Conservation (phyloP, 208 protist species). For the Leishmania arabica region DNA sequence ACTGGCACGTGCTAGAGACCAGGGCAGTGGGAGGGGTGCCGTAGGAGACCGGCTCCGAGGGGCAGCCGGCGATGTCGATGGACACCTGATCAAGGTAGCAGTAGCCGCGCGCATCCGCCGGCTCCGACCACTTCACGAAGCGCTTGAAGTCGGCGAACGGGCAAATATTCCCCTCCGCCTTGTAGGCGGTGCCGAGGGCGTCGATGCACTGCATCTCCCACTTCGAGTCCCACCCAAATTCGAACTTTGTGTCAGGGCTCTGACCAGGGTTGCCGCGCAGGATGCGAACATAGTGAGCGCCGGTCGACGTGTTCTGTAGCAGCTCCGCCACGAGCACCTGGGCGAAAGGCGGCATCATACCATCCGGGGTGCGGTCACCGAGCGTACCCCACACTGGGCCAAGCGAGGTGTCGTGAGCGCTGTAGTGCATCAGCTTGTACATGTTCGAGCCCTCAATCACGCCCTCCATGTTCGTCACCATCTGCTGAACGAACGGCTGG, state of each 20-base stretch:
- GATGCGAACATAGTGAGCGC: constrained; percentile 41
- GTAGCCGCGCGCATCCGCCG: constrained; percentile 37
- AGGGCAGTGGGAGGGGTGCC: constrained; percentile 14
- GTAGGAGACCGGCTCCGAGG: constrained; percentile 19
- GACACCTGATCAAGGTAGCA: constrained; percentile 54
- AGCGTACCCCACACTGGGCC: constrained; percentile 47
- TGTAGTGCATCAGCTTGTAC: constrained; percentile 71
- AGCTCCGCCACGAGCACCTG: constrained; percentile 64
- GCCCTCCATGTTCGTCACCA: constrained; percentile 45
- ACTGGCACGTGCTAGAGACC: constrained; percentile 32
- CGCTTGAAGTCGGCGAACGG: constrained; percentile 54
- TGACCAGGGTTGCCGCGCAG: constrained; percentile 51
- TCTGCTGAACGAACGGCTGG: constrained; percentile 41
- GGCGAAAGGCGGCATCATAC: constrained; percentile 66
- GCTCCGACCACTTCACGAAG: constrained; percentile 43
- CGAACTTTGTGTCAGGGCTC: constrained; percentile 37
- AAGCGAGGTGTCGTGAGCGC: constrained; percentile 56
- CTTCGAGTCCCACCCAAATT: constrained; percentile 38
- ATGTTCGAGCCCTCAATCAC: constrained; percentile 29
- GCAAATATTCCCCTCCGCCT: constrained; percentile 47
- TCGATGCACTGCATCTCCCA: constrained; percentile 60
- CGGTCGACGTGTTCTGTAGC: constrained; percentile 36
- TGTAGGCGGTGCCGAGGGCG: constrained; percentile 36
- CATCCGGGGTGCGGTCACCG: constrained; percentile 39
- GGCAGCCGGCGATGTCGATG: constrained; percentile 38